These are phyloP conservation scores for Pseudogymnoascus destructans DNA, from an alignment of 2,329 filamentous ascomycete species.

Conservation along the genomic window DNA sequence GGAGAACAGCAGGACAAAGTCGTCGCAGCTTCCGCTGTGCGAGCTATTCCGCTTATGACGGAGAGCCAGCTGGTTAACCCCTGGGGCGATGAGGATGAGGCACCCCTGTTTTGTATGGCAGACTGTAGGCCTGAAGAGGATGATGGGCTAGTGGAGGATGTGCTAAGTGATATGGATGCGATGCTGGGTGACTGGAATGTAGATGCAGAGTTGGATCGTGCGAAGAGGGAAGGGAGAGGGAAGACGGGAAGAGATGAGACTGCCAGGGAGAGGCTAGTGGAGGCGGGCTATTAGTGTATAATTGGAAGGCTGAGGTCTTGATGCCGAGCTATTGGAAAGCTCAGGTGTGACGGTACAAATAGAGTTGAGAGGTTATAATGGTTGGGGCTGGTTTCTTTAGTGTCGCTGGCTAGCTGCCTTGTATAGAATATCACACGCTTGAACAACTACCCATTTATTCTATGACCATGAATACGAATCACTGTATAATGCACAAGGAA, in stretches of 20 bases:
- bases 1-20: background rate
- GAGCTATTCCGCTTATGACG: background rate
- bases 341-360: background rate
- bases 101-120: background rate
- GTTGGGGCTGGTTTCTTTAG: background rate
- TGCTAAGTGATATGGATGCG: background rate
- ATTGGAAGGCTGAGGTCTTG: background rate
- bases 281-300: background rate
- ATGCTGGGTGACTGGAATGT: constrained; percentile 3
- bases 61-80: background rate
- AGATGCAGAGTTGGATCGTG: background rate
- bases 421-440: background rate
- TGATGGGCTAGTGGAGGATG: background rate
- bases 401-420: background rate
- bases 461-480: background rate
- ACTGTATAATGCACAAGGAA: background rate
- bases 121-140: background rate
- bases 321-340: background rate
- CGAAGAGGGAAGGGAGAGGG: background rate
- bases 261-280: background rate
- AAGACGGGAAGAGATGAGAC: background rate
- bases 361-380: background rate
- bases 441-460: background rate
- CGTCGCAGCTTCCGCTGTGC: background rate
- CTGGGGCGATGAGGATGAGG: background rate